Percentiles rank a stretch among this genome's conserved stretches.
phyloP scores from a whole-genome alignment of 257 asterid genomes.

The Nicotiana paniculata region DNA sequence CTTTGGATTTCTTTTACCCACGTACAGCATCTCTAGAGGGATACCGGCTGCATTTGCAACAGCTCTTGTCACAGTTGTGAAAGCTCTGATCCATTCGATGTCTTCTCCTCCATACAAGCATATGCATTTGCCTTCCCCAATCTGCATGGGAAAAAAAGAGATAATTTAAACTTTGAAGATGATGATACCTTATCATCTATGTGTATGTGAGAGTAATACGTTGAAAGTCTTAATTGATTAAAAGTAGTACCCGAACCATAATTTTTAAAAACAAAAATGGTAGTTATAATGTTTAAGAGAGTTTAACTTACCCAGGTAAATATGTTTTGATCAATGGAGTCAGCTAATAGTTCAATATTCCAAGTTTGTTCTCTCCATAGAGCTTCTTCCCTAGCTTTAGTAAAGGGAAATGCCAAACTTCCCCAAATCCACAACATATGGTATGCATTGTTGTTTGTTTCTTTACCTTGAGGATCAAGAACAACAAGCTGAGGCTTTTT shows the following conservation, averaged over 20 bases:
- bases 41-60: conserved; percentile 39
- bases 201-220: no score
- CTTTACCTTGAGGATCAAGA: conserved; percentile 76
- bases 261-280: no score
- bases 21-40: conserved; percentile 69
- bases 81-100: conserved; percentile 65
- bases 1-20: conserved; percentile 65
- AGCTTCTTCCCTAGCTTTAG: conserved; percentile 43
- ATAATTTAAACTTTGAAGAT: no score
- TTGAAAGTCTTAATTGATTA: no score
- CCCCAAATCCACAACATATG: conserved; percentile 99
- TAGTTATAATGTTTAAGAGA: not conserved
- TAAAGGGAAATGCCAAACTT: conserved; percentile 68
- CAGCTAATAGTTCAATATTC: conserved; percentile 63
- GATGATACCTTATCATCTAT: no score
- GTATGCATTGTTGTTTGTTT: conserved; percentile 54
- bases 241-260: no score
- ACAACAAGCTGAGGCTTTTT: conserved; percentile 79
- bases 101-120: conserved; percentile 93
- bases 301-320: conserved; percentile 50
- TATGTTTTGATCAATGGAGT: conserved; percentile 51
- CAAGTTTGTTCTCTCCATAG: conserved; percentile 64
- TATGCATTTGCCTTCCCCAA: conserved; percentile 42
- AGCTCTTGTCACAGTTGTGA: conserved; percentile 37
- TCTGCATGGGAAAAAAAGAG: conserved; percentile 22